phyloP scores from a whole-genome alignment of 1,284 basidiomycete genomes.

The Ustilago cynodontis region DNA sequence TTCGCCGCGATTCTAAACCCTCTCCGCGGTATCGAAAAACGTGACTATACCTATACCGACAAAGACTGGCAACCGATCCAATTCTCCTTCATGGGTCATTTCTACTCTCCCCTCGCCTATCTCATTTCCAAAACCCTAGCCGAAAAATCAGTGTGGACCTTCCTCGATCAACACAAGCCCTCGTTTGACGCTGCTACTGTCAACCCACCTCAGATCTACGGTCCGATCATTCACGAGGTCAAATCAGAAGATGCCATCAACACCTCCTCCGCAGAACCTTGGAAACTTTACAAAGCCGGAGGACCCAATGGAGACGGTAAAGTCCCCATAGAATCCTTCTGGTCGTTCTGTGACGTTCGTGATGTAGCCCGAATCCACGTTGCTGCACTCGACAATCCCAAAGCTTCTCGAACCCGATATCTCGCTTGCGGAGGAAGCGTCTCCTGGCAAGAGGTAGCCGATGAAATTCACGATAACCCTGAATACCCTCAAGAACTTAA shows the following conservation, averaged over 20 bases:
- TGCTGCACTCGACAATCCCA: constrained; percentile 31
- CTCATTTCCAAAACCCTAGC: constrained; percentile 69
- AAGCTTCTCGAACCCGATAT: constrained; percentile 30
- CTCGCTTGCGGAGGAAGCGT: constrained; percentile 36
- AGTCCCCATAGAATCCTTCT: constrained; percentile 35
- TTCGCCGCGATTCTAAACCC: constrained; percentile 49
- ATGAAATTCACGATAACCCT: constrained; percentile 44
- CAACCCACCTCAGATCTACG: constrained; percentile 59
- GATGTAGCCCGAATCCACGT: constrained; percentile 50
- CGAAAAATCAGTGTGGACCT: constrained; percentile 69
- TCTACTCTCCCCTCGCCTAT: constrained; percentile 61
- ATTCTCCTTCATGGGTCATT: constrained; percentile 29
- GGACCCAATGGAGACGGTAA: constrained; percentile 40
- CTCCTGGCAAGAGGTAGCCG: constrained; percentile 45
- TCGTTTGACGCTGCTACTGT: constrained; percentile 49
- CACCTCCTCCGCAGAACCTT: constrained; percentile 33
- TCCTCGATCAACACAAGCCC: constrained; percentile 63
- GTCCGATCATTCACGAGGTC: constrained; percentile 53
- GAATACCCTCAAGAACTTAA: constrained; percentile 41
- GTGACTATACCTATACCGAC: constrained; percentile 48
- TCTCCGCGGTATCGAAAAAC: constrained; percentile 41
- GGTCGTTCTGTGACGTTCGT: constrained; percentile 44
- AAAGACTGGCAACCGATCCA: constrained; percentile 48
- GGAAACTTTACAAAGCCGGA: constrained; percentile 49
- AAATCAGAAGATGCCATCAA: constrained; percentile 44